Evolutionary conservation across 306 rosid genomes (phyloP).

Genomic region (Acacia melanoxylon): DNA sequence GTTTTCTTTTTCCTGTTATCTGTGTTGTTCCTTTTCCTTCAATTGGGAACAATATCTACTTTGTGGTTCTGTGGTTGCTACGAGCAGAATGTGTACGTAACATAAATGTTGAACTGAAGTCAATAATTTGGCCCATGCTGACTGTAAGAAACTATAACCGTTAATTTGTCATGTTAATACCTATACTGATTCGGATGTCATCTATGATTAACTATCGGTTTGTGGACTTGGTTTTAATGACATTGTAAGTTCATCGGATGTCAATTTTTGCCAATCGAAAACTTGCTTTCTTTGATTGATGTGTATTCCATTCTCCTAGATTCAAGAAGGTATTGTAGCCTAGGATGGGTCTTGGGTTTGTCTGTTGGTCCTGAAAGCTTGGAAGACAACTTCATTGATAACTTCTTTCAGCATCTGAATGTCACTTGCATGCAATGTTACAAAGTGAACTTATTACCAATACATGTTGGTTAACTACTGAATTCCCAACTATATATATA

Average conservation of each 20-base stretch:
- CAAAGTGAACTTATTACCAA: no score
- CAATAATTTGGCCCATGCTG: constrained; percentile 80
- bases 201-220: constrained; percentile 22
- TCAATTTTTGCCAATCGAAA: constrained; percentile 5
- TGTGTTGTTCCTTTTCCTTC: no score
- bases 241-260: background rate
- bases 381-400: background rate
- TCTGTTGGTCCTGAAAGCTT: background rate
- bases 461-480: no score
- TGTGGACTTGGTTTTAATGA: constrained; percentile 12
- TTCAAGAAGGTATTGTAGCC: background rate
- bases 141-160: constrained; percentile 61
- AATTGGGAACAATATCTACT: constrained; percentile 93
- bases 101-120: constrained; percentile 64
- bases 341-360: background rate
- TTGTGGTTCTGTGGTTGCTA: constrained; percentile 73
- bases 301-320: background rate
- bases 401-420: no score
- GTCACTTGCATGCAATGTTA: no score
- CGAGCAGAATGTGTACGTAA: constrained; percentile 62
- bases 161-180: constrained; percentile 14
- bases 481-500: no score
- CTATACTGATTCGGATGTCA: constrained; percentile 22
- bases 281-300: background rate
- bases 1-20: no score